Conservation (phyloP, 352 stramenopile genomes). For the Stramenopiles sp. region DNA sequence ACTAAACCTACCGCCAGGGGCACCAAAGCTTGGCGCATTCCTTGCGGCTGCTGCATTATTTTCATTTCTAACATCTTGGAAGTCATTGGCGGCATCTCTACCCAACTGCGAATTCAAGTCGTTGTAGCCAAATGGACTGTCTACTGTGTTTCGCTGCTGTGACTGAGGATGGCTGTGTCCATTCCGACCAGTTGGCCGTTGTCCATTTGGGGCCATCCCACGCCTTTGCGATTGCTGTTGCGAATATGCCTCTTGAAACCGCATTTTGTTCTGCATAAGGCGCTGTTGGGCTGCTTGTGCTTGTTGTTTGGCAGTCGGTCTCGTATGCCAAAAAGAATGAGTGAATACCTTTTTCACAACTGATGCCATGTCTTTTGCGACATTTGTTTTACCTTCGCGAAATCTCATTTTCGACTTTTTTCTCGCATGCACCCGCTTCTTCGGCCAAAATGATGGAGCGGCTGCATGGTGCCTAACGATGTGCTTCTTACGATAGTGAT, state of each 20-base stretch:
- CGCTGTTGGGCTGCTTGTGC: not conserved
- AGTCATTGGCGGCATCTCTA: not conserved
- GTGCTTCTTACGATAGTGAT: not conserved
- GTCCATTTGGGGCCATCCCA: too few relatives aligned
- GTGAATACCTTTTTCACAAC: not conserved
- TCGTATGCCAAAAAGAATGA: not conserved
- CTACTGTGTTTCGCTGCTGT: not conserved
- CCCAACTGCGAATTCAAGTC: not conserved
- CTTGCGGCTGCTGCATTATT: not conserved
- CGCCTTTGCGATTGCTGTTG: not conserved
- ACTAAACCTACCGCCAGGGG: not conserved
- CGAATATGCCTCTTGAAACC: not conserved
- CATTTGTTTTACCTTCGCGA: not conserved
- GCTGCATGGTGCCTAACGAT: not conserved
- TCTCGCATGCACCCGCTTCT: not conserved
- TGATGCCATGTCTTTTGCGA: not conserved
- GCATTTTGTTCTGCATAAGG: not conserved
- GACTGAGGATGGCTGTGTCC: not conserved
- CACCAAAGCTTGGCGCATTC: too few relatives aligned
- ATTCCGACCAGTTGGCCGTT: not conserved
- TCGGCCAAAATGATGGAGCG: not conserved
- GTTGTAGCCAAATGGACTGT: not conserved
- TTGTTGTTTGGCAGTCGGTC: not conserved
- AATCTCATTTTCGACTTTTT: not conserved
- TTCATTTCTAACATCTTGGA: not conserved